phyloP scores from a whole-genome alignment of 1,139 yeast genomes.

The Pichia inconspicua region DNA sequence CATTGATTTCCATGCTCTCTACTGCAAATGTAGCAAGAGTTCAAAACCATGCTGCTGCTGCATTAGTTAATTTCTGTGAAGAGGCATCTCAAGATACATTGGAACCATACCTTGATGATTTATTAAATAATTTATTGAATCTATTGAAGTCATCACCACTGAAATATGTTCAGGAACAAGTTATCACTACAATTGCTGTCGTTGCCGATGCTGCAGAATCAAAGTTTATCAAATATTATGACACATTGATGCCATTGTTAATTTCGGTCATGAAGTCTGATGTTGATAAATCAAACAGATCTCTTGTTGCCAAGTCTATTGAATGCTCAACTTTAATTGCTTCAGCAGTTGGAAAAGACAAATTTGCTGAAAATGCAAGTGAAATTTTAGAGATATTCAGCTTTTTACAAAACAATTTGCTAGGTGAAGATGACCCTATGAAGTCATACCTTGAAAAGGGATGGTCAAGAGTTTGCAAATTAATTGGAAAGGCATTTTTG shows the following conservation, averaged over 20 bases:
- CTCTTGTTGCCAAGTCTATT: constrained; percentile 85
- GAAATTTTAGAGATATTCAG: constrained; percentile 71
- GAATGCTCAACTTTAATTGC: constrained; percentile 95
- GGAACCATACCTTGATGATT: constrained; percentile 82
- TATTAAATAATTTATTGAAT: constrained; percentile 65
- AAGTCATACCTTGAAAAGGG: constrained; percentile 85
- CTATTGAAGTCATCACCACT: constrained; percentile 71
- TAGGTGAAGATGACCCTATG: constrained; percentile 71
- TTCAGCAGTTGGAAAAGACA: constrained; percentile 91
- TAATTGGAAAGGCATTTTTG: constrained; percentile 76
- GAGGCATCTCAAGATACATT: constrained; percentile 80
- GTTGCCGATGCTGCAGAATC: constrained; percentile 97
- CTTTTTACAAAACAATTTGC: constrained; percentile 54
- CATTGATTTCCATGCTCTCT: constrained; percentile 67
- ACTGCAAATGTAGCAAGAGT: constrained; percentile 63
- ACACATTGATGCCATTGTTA: constrained; percentile 86
- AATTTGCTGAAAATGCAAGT: constrained; percentile 67
- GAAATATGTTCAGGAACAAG: constrained; percentile 94
- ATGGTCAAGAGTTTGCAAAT: constrained; percentile 89
- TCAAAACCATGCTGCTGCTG: constrained; percentile 98
- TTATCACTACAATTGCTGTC: constrained; percentile 89
- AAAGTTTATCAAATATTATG: constrained; percentile 84
- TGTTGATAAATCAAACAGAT: constrained; percentile 70
- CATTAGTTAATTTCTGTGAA: constrained; percentile 89
- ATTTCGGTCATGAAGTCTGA: constrained; percentile 73